phyloP scores from a whole-genome alignment of 805 yeast species.

The Sugiyamaella lignohabitans region DNA sequence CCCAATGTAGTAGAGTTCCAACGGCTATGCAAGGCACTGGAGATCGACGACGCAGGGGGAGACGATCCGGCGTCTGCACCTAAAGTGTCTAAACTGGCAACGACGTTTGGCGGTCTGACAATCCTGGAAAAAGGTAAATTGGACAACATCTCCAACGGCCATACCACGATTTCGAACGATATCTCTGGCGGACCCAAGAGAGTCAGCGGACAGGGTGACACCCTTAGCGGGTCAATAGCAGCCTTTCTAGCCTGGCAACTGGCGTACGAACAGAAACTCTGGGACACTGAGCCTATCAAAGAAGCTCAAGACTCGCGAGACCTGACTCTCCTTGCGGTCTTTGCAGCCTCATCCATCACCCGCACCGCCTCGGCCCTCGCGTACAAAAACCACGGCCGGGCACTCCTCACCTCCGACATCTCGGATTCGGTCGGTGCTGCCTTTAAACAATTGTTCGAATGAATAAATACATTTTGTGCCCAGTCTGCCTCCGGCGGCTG shows the following conservation, averaged over 20 bases:
- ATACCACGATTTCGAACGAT: conserved; percentile 38
- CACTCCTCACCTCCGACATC: conserved; percentile 81
- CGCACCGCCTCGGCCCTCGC: conserved; percentile 62
- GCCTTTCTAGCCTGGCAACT: conserved; percentile 75
- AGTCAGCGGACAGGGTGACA: conserved; percentile 97
- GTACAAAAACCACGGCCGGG: conserved; percentile 55
- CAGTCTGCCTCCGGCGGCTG: no score
- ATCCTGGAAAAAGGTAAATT: conserved; percentile 66
- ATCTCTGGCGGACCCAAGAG: conserved; percentile 65
- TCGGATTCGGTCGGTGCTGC: conserved; percentile 62
- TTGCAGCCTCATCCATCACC: conserved; percentile 64
- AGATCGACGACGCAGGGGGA: conserved; percentile 21
- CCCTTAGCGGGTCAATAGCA: conserved; percentile 79
- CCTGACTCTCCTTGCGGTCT: conserved; percentile 41
- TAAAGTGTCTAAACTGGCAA: conserved; percentile 42
- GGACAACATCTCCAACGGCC: conserved; percentile 58
- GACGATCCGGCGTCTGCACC: conserved; percentile 18
- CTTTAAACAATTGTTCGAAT: conserved; percentile 45
- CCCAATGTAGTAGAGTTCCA: conserved; percentile 86
- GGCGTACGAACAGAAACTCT: conserved; percentile 51
- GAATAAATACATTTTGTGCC: no score
- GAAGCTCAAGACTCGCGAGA: conserved; percentile 27
- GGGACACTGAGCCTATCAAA: conserved; percentile 36
- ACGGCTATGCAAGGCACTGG: conserved; percentile 51
- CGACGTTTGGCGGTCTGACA: conserved; percentile 47